A percentile compares a stretch with the other conserved stretches of the same genome.
phyloP scores from a whole-genome alignment of 1,284 basidiomycete species.

The Irpex lacteus region DNA sequence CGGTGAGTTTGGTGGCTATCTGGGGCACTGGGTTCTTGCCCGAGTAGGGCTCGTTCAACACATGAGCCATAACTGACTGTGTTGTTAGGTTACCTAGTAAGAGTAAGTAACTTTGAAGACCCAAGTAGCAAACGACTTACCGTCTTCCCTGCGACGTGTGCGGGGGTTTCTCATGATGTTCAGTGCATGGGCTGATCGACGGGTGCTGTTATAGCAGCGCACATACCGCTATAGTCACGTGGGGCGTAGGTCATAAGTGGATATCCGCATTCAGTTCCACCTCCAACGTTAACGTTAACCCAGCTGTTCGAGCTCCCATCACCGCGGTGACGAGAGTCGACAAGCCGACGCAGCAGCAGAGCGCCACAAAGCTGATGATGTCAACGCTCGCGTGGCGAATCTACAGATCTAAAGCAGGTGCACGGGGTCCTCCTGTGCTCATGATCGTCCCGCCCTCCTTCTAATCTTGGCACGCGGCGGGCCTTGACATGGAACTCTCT shows the following conservation, averaged over 20 bases:
- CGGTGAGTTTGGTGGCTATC: slow-evolving; percentile 29
- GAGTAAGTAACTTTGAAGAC: background rate
- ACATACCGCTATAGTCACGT: background rate
- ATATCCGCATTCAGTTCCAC: background rate
- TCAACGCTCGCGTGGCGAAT: background rate
- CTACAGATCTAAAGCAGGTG: background rate
- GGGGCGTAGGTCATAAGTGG: background rate
- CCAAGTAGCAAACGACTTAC: background rate
- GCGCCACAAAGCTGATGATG: background rate
- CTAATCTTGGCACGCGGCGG: background rate
- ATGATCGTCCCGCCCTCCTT: slow-evolving; percentile 2
- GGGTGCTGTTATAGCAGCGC: background rate
- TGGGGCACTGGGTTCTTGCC: slow-evolving; percentile 32
- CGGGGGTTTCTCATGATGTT: background rate
- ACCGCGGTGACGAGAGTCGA: background rate
- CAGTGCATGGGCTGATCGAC: background rate
- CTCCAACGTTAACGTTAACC: no score
- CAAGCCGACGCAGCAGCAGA: background rate
- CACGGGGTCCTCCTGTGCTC: background rate
- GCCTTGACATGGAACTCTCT: slow-evolving; percentile 14
- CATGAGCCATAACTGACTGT: slow-evolving; percentile 25
- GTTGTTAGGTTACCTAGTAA: background rate
- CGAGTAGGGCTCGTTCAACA: slow-evolving; percentile 30
- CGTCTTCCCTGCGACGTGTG: background rate
- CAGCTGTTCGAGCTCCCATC: background rate